phyloP scores from a whole-genome alignment of 2,329 filamentous ascomycete species.

The Dothideomycetidae sp. region DNA sequence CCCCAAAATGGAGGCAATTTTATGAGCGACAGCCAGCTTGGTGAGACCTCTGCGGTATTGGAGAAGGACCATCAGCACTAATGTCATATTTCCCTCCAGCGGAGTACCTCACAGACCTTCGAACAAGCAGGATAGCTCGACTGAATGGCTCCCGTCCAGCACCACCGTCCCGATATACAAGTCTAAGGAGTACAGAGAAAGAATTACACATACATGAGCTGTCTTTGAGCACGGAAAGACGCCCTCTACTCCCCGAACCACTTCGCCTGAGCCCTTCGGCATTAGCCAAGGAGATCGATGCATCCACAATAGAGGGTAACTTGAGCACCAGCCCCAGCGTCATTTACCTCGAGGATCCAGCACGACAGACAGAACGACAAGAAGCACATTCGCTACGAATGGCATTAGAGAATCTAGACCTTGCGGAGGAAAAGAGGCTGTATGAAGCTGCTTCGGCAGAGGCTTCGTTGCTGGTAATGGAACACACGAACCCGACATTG shows the following conservation, averaged over 20 bases:
- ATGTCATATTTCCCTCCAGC: slow-evolving; percentile 33
- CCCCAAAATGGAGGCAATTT: neutral
- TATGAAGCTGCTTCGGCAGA: slow-evolving; percentile 61
- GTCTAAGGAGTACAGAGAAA: slow-evolving; percentile 12
- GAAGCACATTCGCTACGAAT: slow-evolving; percentile 55
- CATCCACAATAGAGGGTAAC: slow-evolving; percentile 30
- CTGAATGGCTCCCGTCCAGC: slow-evolving; percentile 58
- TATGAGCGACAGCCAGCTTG: slow-evolving; percentile 5
- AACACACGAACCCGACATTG: slow-evolving; percentile 33
- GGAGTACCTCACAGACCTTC: slow-evolving; percentile 55
- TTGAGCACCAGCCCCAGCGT: slow-evolving; percentile 47
- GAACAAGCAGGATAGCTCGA: slow-evolving; percentile 50
- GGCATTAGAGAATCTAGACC: slow-evolving; percentile 60
- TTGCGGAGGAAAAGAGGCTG: slow-evolving; percentile 48
- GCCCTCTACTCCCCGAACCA: slow-evolving; percentile 17
- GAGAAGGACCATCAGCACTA: neutral
- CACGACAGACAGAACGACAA: slow-evolving; percentile 69
- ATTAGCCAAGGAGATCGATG: slow-evolving; percentile 8
- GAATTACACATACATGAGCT: slow-evolving; percentile 1
- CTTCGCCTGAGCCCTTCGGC: slow-evolving; percentile 10
- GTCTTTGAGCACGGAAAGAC: slow-evolving; percentile 19
- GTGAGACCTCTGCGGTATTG: neutral
- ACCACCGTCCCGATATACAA: slow-evolving; percentile 33
- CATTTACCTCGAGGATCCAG: slow-evolving; percentile 58
- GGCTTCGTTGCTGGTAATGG: slow-evolving; percentile 65